phyloP scores from a whole-genome alignment of 495 filamentous ascomycete species.

The Antarctomyces pellizariae region DNA sequence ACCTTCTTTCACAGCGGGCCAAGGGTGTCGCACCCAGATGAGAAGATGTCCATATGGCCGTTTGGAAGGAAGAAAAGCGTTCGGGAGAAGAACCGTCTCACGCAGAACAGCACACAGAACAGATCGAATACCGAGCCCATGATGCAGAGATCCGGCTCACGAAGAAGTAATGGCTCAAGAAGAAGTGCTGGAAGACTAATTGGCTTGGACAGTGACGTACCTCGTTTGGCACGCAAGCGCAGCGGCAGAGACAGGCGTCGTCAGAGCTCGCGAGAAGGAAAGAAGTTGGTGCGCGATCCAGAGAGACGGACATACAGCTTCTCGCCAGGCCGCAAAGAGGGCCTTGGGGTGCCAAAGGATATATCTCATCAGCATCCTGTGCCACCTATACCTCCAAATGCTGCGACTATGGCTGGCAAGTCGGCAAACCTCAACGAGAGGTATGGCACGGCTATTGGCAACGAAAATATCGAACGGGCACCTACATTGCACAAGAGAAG shows the following conservation, averaged over 20 bases:
- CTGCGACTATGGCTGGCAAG: too few relatives aligned
- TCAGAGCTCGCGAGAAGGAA: conserved; percentile 14
- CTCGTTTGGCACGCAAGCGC: conserved; percentile 11
- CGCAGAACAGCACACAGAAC: conserved; percentile 6
- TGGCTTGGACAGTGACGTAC: conserved; percentile 13
- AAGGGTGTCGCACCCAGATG: conserved; percentile 6
- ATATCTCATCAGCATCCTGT: conserved; percentile 12
- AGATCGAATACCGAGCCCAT: too few relatives aligned
- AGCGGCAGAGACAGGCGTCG: conserved; percentile 14
- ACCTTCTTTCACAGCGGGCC: conserved; percentile 2
- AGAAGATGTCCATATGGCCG: conserved; percentile 54
- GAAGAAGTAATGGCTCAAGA: too few relatives aligned
- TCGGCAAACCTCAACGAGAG: too few relatives aligned
- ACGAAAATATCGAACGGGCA: conserved; percentile 15
- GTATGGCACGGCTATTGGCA: conserved; percentile 2
- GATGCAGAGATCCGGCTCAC: too few relatives aligned
- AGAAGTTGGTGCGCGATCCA: conserved; percentile 22
- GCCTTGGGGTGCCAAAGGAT: conserved; percentile 16
- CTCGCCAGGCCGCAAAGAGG: conserved; percentile 25
- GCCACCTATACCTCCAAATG: conserved; percentile 12
- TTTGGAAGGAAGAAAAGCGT: conserved; percentile 50
- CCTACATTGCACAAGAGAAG: conserved; percentile 45
- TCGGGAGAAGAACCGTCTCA: conserved; percentile 17
- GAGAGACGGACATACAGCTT: conserved; percentile 26
- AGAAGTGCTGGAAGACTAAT: conserved; percentile 6